These are phyloP conservation scores for Sporothrix euskadiensis DNA, from an alignment of 2,329 filamentous ascomycete genomes.

Conservation along the genomic window DNA sequence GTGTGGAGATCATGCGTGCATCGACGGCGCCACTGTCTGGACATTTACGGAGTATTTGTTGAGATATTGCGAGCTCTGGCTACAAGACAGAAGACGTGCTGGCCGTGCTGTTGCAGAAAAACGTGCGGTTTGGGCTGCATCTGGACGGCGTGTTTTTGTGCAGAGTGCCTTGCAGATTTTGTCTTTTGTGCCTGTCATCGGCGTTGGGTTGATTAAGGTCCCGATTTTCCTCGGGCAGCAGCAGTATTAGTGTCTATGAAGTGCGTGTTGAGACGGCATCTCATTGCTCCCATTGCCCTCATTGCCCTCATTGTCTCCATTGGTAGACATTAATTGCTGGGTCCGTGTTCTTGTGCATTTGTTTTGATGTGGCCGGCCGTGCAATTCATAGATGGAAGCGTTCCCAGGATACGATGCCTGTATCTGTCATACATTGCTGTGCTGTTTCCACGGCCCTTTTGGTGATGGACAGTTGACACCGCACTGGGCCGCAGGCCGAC, in stretches of 20 bases:
- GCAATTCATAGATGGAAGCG: background rate
- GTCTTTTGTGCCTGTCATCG: slow-evolving; percentile 1
- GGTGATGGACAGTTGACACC: background rate
- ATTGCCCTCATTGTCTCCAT: background rate
- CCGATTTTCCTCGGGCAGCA: slow-evolving; percentile 15
- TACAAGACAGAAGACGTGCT: background rate
- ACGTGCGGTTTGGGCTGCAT: slow-evolving; percentile 1
- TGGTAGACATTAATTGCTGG: background rate
- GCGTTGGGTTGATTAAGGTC: slow-evolving; percentile 2
- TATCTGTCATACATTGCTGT: background rate
- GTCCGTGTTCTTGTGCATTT: background rate
- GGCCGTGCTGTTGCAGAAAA: background rate
- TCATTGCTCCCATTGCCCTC: background rate
- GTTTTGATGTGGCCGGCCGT: slow-evolving; percentile 9
- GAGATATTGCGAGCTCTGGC: background rate
- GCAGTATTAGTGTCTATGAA: background rate
- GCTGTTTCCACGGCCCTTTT: background rate
- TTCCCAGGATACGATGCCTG: background rate
- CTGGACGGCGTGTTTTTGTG: slow-evolving; percentile 1
- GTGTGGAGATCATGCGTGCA: background rate
- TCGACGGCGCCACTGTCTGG: background rate
- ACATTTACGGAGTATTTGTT: background rate
- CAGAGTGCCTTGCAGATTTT: slow-evolving; percentile 9
- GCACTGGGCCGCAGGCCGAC: background rate
- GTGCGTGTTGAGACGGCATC: background rate